Conservation (phyloP, 495 filamentous ascomycete genomes). For the Penicillium tannophilum region DNA sequence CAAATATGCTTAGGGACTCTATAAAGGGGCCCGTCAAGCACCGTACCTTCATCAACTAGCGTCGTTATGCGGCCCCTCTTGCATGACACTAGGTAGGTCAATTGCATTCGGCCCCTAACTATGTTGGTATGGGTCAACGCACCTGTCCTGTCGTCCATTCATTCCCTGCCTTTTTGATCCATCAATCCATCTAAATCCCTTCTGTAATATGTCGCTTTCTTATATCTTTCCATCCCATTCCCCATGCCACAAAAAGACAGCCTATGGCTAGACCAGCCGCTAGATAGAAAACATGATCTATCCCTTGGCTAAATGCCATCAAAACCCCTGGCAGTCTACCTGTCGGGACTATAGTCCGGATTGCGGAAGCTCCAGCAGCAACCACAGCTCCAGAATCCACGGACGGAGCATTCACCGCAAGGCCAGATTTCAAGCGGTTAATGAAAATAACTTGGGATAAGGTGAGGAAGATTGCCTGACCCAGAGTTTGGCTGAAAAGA, state of each 20-base stretch:
- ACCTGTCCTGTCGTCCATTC: too few species aligned
- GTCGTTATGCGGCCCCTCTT: too few species aligned
- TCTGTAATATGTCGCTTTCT: constrained; percentile 28
- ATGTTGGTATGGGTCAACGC: too few species aligned
- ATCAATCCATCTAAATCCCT: too few species aligned
- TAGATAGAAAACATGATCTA: constrained; percentile 46
- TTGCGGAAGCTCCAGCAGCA: constrained; percentile 43
- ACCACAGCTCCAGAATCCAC: constrained; percentile 39
- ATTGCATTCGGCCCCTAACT: too few species aligned
- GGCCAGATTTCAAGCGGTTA: constrained; percentile 39
- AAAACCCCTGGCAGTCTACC: constrained; percentile 36
- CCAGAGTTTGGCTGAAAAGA: constrained; percentile 53
- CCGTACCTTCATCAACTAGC: too few species aligned
- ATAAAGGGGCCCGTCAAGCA: too few species aligned
- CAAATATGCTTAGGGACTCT: too few species aligned
- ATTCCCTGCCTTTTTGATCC: too few species aligned
- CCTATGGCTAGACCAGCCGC: constrained; percentile 28
- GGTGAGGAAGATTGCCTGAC: constrained; percentile 50
- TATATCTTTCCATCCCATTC: constrained; percentile 57
- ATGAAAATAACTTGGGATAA: constrained; percentile 51
- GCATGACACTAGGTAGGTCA: too few species aligned
- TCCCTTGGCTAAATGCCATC: constrained; percentile 41
- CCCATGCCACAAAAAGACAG: constrained; percentile 39
- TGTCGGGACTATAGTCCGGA: constrained; percentile 34
- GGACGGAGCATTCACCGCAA: constrained; percentile 38